phyloP scores from a whole-genome alignment of 306 rosid species.

The Vigna hirtella region DNA sequence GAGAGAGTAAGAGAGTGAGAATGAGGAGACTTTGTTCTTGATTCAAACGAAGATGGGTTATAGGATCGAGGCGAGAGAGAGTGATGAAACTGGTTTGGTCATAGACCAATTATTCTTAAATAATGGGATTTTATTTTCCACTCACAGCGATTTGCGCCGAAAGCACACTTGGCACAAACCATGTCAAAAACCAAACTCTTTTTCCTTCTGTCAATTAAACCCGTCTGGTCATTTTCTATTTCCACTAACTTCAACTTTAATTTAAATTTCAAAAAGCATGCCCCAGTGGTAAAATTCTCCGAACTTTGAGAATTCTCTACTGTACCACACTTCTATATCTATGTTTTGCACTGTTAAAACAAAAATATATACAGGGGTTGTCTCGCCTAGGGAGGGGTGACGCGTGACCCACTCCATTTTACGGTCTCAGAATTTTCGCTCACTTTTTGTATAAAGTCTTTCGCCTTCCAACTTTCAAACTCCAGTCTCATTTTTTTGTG shows the following conservation, averaged over 20 bases:
- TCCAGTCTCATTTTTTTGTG: neutral
- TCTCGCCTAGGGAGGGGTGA: conserved; percentile 58
- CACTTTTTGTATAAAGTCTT: conserved; percentile 47
- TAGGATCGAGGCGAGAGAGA: conserved; percentile 53
- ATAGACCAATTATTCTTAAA: conserved; percentile 47
- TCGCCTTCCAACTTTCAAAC: conserved; percentile 45
- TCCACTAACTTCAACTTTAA: conserved; percentile 68
- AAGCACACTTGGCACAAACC: neutral
- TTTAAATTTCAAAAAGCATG: conserved; percentile 60
- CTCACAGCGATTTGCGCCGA: conserved; percentile 25
- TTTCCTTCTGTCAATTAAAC: conserved; percentile 23
- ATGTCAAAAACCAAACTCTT: neutral
- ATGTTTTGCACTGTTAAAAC: conserved; percentile 38
- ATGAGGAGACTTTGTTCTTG: conserved; percentile 50
- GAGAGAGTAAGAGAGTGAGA: neutral
- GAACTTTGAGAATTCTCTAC: conserved; percentile 34
- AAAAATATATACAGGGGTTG: conserved; percentile 36
- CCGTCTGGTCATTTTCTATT: conserved; percentile 64
- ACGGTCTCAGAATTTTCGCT: conserved; percentile 43
- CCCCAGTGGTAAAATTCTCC: conserved; percentile 26
- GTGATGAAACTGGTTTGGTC: conserved; percentile 36
- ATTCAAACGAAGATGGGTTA: conserved; percentile 70
- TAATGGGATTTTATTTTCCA: conserved; percentile 24
- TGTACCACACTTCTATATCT: conserved; percentile 47
- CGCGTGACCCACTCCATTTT: conserved; percentile 56